Base-by-base conservation (phyloP, 1,139 yeast species). In the Zygoascus hellenicus region DNA sequence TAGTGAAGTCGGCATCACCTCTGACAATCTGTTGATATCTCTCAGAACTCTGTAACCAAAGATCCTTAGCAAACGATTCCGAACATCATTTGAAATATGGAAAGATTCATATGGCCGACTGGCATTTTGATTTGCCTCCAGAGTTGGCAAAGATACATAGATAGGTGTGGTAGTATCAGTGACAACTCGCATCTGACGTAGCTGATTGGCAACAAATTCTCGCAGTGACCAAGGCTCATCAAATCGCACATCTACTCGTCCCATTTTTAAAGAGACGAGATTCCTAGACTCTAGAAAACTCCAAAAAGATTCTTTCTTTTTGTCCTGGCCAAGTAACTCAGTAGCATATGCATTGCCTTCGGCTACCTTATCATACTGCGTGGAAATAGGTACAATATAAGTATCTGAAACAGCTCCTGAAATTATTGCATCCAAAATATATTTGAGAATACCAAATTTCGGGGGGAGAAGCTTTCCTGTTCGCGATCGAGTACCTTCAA, bases 401-500 rank as follows among this genome's bases (percentile, higher is more conserved):
- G 67, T 54, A 52, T 76, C 78, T n/a, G 70, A 67, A 10, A 72
- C 73, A 9, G 66, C 61, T 9, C 74, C 69, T 16, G 71, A 62
- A 48, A 76, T 71, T 38, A 75, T 66, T 10, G 75, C 62, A 50
- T 75, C 81, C 42, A 74, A 65, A 38, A 75, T 67, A 48, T 75
- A 73, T 62, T 80, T 80, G 54, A 80, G 69, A 50, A 80, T 76
- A 13, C 86, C 86, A 57, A 77, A 80, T 58, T 80, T 81, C 9
- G 86, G 86, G 26, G 81, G 71, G 35, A 81, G 68, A 45, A 80
- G 66, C 58, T 80, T 80, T 13, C 86, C 86, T 48, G 80, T 81
- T 54, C 86, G 71, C 2, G 85, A 80, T 48, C 86, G 71, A 1
- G 83, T 78, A 15, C 86, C 86, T 59, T 80, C 86, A 48, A 80